These are phyloP conservation scores for Tulasnella sp. DNA, from an alignment of 768 basidiomycete species.

Conservation along the genomic window DNA sequence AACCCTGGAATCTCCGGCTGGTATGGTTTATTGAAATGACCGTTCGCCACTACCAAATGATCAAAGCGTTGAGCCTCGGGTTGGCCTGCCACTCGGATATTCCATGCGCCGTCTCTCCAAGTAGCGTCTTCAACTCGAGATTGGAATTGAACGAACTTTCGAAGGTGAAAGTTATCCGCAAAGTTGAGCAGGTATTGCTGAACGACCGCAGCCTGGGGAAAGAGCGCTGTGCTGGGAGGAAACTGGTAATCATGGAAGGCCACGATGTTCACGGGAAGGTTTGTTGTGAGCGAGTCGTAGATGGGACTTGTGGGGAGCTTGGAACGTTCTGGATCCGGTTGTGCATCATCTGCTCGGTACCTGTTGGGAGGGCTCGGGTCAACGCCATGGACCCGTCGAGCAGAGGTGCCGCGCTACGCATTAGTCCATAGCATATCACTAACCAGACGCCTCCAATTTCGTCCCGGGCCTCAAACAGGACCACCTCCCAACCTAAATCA, in stretches of 20 bases:
- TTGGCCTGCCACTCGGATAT: conserved; percentile 42
- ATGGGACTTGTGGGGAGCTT: conserved; percentile 62
- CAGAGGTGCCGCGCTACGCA: no score
- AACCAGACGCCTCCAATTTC: conserved; percentile 77
- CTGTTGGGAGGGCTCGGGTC: not conserved
- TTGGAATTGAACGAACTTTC: conserved; percentile 58
- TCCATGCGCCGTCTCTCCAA: conserved; percentile 42
- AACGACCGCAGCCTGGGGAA: conserved; percentile 58
- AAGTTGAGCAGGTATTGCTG: conserved; percentile 67
- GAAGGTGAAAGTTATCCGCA: conserved; percentile 56
- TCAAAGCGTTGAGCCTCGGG: conserved; percentile 45
- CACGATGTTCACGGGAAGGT: conserved; percentile 77
- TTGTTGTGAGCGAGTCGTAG: conserved; percentile 79
- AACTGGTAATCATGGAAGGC: conserved; percentile 59
- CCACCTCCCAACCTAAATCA: conserved; percentile 58
- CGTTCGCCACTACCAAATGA: conserved; percentile 68
- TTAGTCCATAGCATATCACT: conserved; percentile 31
- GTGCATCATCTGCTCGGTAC: conserved; percentile 26
- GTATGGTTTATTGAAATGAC: conserved; percentile 64
- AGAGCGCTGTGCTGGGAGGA: conserved; percentile 67
- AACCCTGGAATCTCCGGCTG: conserved; percentile 61
- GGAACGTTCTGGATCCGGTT: conserved; percentile 30
- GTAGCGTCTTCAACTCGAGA: conserved; percentile 46
- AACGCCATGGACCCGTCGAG: not conserved
- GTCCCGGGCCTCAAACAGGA: conserved; percentile 60